Base-by-base conservation (phyloP, 352 stramenopile genomes). In the Thalassiosira ordinaria region DNA sequence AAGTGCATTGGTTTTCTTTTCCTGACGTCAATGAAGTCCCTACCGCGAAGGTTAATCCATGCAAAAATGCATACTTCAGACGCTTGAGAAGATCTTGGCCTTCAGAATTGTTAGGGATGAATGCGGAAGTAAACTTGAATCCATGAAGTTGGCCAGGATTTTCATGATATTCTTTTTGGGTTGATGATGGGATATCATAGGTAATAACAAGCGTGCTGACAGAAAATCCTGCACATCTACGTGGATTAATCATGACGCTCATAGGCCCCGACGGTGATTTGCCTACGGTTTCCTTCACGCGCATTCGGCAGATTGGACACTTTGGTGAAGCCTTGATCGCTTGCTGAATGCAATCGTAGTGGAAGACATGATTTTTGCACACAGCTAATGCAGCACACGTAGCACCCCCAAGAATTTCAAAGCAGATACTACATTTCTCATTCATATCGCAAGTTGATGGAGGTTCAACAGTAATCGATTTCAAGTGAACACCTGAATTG, bases 11-110 rank as follows among this genome's bases (percentile, higher is more conserved):
- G 63, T 83, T 80, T 4, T 6, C 14, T 29, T 11, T 20, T 27
- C 71, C 66, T 2, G 76, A 71, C 51, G 81, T 88, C 8, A 88
- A 37, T 9, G 76, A 86, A 29, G 76, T 88, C 8, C 80, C 80
- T 47, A 87, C 64, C 1, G 35, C 39, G 56, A 85, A 84, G 0
- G 65, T 85, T 18, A 84, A 20, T 9, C 80, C 80, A 69, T 60
- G 66, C 29, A 62, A 11, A 26, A 75, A 87, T 22, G 79, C 79
- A 80, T 75, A 81, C 35, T 79, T 78, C 27, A 85, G 51, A 26
- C 78, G 44, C n/a, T 56, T 61, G 9, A 85, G 47, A 5, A 85
- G 61, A 29, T 72, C 24, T 52, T 39, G 22, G 4, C 63, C 64
- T 20, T 79, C 59, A 33, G 51, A 33, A 41, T 69, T 81, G 41